These are phyloP conservation scores for Syzygium grande DNA, from an alignment of 345 rosid species.

Conservation along the genomic window DNA sequence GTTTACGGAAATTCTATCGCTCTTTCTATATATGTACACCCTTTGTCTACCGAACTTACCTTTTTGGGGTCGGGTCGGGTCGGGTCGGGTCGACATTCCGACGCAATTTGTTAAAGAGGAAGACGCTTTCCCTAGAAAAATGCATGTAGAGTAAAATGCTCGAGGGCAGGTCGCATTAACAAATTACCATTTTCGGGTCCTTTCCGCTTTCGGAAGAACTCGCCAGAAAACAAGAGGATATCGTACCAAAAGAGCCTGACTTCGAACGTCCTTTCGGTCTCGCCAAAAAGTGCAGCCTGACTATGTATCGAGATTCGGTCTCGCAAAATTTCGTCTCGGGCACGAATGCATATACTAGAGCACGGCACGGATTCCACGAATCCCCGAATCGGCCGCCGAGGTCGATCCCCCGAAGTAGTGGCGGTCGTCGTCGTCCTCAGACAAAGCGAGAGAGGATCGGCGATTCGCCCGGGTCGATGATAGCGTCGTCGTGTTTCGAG, in stretches of 20 bases:
- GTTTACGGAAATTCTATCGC: too few relatives aligned
- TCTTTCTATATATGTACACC: not conserved
- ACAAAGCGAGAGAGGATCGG: too few relatives aligned
- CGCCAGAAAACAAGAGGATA: too few relatives aligned
- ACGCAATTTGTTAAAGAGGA: too few relatives aligned
- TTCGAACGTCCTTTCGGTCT: not conserved
- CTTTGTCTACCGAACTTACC: not conserved
- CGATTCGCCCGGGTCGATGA: rapidly evolving
- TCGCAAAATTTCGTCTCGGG: not conserved
- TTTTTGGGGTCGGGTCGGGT: too few relatives aligned
- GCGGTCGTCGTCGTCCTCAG: rapidly evolving
- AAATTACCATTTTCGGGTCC: too few relatives aligned
- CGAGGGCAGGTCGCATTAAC: not conserved
- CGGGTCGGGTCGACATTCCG: too few relatives aligned
- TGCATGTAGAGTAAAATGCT: not conserved
- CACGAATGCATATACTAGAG: not conserved
- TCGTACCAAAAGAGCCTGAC: too few relatives aligned
- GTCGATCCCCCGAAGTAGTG: too few relatives aligned
- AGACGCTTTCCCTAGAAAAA: not conserved
- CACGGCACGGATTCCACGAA: rapidly evolving
- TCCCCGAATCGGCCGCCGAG: rapidly evolving
- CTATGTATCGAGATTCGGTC: rapidly evolving
- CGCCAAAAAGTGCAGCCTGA: not conserved
- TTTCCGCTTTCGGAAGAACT: not conserved
- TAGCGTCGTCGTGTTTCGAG: rapidly evolving